phyloP scores from a whole-genome alignment of 2,329 filamentous ascomycete genomes.

The Trichoderma polysporum region DNA sequence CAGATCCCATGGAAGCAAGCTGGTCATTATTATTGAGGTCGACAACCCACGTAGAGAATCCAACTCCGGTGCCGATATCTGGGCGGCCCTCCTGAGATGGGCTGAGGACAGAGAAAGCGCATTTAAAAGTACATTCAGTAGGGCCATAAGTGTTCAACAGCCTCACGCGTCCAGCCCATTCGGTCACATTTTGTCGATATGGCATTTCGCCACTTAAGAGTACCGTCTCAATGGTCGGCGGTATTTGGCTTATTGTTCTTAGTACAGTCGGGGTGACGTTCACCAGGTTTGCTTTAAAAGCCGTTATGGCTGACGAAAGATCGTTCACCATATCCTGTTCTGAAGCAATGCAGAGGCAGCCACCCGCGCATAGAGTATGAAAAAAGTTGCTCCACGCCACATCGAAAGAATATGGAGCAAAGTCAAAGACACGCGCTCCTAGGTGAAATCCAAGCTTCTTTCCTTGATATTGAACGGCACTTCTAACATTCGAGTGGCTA shows the following conservation, averaged over 20 bases:
- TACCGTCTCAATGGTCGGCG: not conserved
- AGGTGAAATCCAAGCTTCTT: slow-evolving; percentile 23
- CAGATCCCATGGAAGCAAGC: slow-evolving; percentile 19
- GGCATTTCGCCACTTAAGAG: slow-evolving; percentile 8
- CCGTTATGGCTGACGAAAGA: not conserved
- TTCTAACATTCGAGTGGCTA: slow-evolving; percentile 24
- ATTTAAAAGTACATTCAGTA: slow-evolving; percentile 10
- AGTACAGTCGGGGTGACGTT: slow-evolving; percentile 9
- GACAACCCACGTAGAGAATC: slow-evolving; percentile 21
- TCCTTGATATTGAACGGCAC: slow-evolving; percentile 23
- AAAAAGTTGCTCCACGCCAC: slow-evolving; percentile 26
- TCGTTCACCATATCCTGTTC: slow-evolving; percentile 2
- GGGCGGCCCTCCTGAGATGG: not conserved
- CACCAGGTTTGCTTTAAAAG: not conserved
- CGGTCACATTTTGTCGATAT: slow-evolving; percentile 1
- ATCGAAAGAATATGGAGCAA: slow-evolving; percentile 28
- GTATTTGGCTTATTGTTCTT: not conserved
- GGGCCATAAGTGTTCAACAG: slow-evolving; percentile 19
- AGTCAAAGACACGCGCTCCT: slow-evolving; percentile 27
- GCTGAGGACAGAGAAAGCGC: not conserved
- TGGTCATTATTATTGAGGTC: slow-evolving; percentile 4
- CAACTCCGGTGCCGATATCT: slow-evolving; percentile 8
- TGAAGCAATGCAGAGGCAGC: slow-evolving; percentile 26
- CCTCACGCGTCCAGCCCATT: slow-evolving; percentile 2
- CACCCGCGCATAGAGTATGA: slow-evolving; percentile 24